Evolutionary conservation across 2,329 filamentous ascomycete species (phyloP).

Genomic region (Venturia pyrina): DNA sequence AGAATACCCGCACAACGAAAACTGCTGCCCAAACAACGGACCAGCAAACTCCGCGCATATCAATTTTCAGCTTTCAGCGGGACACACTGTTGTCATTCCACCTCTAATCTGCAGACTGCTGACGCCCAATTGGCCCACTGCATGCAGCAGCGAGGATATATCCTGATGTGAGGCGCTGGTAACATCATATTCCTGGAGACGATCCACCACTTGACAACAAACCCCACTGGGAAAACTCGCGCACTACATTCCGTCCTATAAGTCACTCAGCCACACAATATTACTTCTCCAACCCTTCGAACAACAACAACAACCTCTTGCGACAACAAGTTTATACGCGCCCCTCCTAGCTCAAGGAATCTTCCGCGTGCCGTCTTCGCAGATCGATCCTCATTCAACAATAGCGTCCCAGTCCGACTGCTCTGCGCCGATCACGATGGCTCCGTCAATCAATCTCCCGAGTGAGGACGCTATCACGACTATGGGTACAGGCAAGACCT

Average conservation of each 20-base stretch:
- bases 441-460: background rate
- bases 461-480: background rate
- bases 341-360: background rate
- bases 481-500: background rate
- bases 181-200: background rate
- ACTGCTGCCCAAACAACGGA: background rate
- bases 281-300: background rate
- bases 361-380: background rate
- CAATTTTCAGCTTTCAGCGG: background rate
- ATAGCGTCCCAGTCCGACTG: background rate
- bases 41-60: background rate
- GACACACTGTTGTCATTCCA: background rate
- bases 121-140: background rate
- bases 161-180: background rate
- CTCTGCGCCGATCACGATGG: background rate
- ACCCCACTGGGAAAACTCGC: background rate
- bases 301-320: background rate
- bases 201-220: background rate
- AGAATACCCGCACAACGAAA: background rate
- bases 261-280: background rate
- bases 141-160: background rate
- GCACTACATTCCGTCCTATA: background rate
- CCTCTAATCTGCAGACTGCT: background rate
- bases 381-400: background rate
- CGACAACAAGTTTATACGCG: background rate